Base-by-base conservation (phyloP, 805 yeast genomes). In the Debaryomyces tyrocola region DNA sequence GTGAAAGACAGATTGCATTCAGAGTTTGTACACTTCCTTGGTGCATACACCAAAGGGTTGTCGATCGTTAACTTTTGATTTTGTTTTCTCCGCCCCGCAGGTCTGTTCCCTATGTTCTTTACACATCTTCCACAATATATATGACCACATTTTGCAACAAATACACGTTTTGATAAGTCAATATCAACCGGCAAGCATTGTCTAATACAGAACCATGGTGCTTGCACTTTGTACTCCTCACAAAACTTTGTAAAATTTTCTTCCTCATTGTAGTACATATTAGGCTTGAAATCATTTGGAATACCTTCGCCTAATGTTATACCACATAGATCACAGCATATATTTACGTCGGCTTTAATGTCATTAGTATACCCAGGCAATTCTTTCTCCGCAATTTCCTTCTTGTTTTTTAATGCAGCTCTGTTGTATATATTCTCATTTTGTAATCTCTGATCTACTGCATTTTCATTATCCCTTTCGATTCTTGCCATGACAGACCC, bases 71-170 rank as follows among this genome's bases (percentile, higher is more conserved):
- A 38, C 29, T 42, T 50, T 17, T 41, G 41, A n/a, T 53, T 57
- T 36, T 47, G 49, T 18, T 55, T 56, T 51, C 43, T 57, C 36
- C 53, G 55, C 36, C 47, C 45, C 21, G 57, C 41, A n/a, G 71
- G 69, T 43, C 75, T 57, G 54, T 77, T 74, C 14, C 77, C 77
- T n/a, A 85, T 81, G 54, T 82, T 78, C 52, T 80, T 80, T 18
- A 85, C 86, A 66, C 97, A 90, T 36, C 92, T 66, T 1, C 96
- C 97, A 64, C 97, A 90, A 61, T 80, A 90, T 0, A 83, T 78
- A 67, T 90, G 97, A 0, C 96, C 96, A 70, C 97, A 90, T 34
- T 64, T 67, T 0, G 87, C 77, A 15, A 77, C 74, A 57, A 84
- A 90, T 2, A 85, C 77, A 49, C 90, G 75, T 55, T 74, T 80